Evolutionary conservation across 805 yeast species (phyloP).

Genomic region (Torulaspora microellipsoides): DNA sequence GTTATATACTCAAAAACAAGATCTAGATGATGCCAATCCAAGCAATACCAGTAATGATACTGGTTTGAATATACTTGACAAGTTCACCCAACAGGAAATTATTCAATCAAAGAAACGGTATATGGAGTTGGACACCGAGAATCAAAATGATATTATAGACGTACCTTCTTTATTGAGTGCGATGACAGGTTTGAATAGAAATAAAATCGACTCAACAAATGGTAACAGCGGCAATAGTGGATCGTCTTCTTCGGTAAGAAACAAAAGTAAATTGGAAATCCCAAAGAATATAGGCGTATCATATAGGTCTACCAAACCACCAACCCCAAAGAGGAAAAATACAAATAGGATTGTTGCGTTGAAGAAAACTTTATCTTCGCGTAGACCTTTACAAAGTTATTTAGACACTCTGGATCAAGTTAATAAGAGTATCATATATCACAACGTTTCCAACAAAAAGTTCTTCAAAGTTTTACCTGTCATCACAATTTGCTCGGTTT

Average conservation of each 20-base stretch:
- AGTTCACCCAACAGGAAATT: constrained; percentile 28
- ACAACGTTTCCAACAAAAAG: constrained; percentile 32
- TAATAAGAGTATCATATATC: constrained; percentile 28
- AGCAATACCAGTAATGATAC: constrained; percentile 3
- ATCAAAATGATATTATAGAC: constrained; percentile 26
- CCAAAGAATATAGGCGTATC: constrained; percentile 28
- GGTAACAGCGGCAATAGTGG: constrained; percentile 8
- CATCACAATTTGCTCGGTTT: constrained; percentile 34
- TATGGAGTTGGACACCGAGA: constrained; percentile 35
- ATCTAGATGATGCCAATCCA: constrained; percentile 6
- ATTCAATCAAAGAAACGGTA: constrained; percentile 31
- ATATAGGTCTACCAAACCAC: constrained; percentile 35
- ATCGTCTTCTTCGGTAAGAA: constrained; percentile 16
- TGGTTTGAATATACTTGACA: constrained; percentile 19
- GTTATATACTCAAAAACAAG: constrained; percentile 21
- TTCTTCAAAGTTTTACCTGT: constrained; percentile 33
- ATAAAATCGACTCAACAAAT: constrained; percentile 25
- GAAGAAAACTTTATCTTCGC: constrained; percentile 28
- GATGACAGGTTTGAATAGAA: constrained; percentile 31
- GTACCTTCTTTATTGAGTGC: constrained; percentile 31
- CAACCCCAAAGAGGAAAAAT: constrained; percentile 28
- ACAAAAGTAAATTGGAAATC: constrained; percentile 29
- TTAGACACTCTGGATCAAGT: constrained; percentile 32
- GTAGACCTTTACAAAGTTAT: constrained; percentile 31
- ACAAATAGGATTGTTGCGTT: constrained; percentile 31